These are phyloP conservation scores for Pyrenophora seminiperda DNA, from an alignment of 2,329 filamentous ascomycete genomes.

Conservation along the genomic window DNA sequence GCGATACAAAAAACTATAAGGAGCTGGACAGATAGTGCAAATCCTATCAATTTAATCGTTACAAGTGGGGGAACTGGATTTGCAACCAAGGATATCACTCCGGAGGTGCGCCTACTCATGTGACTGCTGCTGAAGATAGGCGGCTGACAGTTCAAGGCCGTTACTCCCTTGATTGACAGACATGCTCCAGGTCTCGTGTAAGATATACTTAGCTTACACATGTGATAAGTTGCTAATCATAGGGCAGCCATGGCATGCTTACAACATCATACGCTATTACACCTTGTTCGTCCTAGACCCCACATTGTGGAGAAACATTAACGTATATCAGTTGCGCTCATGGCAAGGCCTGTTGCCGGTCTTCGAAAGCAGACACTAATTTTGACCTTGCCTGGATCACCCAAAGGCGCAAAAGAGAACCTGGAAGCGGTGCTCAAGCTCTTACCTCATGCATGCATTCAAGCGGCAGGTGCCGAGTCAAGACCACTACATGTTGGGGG, in stretches of 20 bases:
- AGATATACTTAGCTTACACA: slow-evolving; percentile 6
- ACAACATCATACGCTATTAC: slow-evolving; percentile 82
- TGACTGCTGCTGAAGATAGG: not conserved
- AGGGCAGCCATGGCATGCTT: slow-evolving; percentile 81
- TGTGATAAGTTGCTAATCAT: slow-evolving; percentile 17
- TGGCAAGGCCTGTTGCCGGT: slow-evolving; percentile 92
- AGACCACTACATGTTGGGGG: slow-evolving; percentile 79
- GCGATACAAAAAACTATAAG: slow-evolving; percentile 77
- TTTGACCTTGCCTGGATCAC: slow-evolving; percentile 88
- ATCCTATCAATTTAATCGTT: slow-evolving; percentile 73
- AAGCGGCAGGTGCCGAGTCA: slow-evolving; percentile 83
- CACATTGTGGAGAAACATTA: slow-evolving; percentile 14
- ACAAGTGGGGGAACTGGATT: slow-evolving; percentile 96
- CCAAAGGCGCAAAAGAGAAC: slow-evolving; percentile 94
- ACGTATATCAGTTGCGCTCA: slow-evolving; percentile 76
- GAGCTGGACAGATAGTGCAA: slow-evolving; percentile 71
- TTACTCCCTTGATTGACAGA: slow-evolving; percentile 78
- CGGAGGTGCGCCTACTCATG: slow-evolving; percentile 66
- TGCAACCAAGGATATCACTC: slow-evolving; percentile 80
- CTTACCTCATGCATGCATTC: slow-evolving; percentile 92
- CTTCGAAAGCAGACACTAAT: slow-evolving; percentile 81
- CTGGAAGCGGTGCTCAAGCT: slow-evolving; percentile 85
- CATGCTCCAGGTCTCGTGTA: slow-evolving; percentile 85
- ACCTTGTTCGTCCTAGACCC: slow-evolving; percentile 71
- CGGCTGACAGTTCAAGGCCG: slow-evolving; percentile 61